Conservation (phyloP, 768 basidiomycete genomes). For the Lactifluus pinguis region DNA sequence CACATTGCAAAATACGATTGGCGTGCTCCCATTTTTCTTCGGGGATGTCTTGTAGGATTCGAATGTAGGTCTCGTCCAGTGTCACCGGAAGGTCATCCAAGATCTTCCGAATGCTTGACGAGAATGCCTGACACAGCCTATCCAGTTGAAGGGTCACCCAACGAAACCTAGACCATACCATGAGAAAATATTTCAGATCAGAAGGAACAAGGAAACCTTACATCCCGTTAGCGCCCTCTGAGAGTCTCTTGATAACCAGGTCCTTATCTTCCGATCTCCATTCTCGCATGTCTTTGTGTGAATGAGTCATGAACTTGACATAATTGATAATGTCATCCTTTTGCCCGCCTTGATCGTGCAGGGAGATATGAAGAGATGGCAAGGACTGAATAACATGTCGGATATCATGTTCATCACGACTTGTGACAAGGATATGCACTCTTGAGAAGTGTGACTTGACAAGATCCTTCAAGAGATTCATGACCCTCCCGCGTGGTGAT, state of each 20-base stretch:
- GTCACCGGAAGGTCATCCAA: background rate
- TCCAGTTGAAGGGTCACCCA: background rate
- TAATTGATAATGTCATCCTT: too few relatives aligned
- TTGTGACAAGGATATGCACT: too few relatives aligned
- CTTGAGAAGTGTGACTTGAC: too few relatives aligned
- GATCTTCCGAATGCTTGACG: background rate
- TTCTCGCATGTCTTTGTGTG: background rate
- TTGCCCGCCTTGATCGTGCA: background rate
- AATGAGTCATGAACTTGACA: background rate
- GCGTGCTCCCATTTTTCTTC: too few relatives aligned
- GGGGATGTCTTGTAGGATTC: too few relatives aligned
- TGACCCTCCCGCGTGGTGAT: too few relatives aligned
- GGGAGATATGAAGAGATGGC: background rate
- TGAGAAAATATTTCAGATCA: background rate
- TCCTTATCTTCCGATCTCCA: background rate
- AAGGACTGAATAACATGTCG: too few relatives aligned
- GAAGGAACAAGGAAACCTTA: background rate
- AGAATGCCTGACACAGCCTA: too few relatives aligned
- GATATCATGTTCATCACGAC: too few relatives aligned
- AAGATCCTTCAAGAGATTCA: too few relatives aligned
- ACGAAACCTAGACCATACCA: background rate
- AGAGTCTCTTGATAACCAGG: background rate
- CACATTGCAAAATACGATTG: too few relatives aligned
- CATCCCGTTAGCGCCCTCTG: background rate
- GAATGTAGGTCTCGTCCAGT: too few relatives aligned